Evolutionary conservation across 148 eudicot genomes (phyloP), one percentile per base, ranked within the genome.

Genomic region (Cornus suecica): DNA sequence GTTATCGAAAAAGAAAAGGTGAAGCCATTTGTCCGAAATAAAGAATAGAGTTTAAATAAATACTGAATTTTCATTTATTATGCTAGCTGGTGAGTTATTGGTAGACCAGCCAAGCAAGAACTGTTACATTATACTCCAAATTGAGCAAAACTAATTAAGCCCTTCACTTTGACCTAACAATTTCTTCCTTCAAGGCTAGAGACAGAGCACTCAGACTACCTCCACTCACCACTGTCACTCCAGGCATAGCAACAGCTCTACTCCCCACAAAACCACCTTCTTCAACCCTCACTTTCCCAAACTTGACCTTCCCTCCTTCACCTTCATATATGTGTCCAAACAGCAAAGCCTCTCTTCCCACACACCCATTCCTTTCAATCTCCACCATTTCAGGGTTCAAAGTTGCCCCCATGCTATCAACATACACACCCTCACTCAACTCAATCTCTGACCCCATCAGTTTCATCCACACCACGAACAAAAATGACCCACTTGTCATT

Each of bases 311-410:
- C 18, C 88, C 88, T 25, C 79, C 86, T 76, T 86, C 88, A 42
- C 88, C 88, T 75, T 83, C 88, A 73, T 86, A 83, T 63, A 83
- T 80, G 70, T 83, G 88, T 63, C 88, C 88, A 78, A 86, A 83
- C 16, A 83, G 52, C 64, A 83, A 29, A 20, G 86, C 84, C 42
- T 86, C 88, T 73, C 79, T 75, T 22, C 77, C 86, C 25, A 85
- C 77, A 25, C 76, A 75, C 16, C 86, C 86, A 29, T 71, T 63
- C 23, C 70, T 71, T 58, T 83, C 82, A 56, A 85, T 78, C 61
- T 74, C 73, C 28, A 85, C 82, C 82, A 86, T 70, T 65, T 86
- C 88, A n/a, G 88, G 88, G 29, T 86, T 86, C 70, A 86, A 41
- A 62, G 69, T 30, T 2, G 84, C 84, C 8, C 81, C 88, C 80